Evolutionary conservation across 1,284 basidiomycete genomes (phyloP).

Genomic region (Agroathelia rolfsii): DNA sequence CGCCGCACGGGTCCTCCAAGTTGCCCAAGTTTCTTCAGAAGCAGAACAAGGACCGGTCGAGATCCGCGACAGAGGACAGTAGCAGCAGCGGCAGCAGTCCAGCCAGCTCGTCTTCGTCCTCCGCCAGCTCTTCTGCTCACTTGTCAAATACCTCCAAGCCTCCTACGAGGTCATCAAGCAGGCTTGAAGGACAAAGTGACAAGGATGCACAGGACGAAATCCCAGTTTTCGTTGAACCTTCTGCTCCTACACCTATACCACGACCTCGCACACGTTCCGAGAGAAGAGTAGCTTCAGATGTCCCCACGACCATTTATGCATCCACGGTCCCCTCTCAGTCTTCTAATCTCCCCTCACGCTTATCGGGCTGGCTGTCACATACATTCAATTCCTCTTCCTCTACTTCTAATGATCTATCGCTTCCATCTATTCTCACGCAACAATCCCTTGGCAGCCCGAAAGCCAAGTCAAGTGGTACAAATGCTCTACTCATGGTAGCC

Average conservation of each 20-base stretch:
- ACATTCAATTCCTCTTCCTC: constrained; percentile 56
- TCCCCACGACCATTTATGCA: no score
- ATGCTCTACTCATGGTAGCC: constrained; percentile 49
- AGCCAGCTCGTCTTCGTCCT: constrained; percentile 30
- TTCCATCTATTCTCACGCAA: constrained; percentile 45
- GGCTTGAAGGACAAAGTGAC: constrained; percentile 11
- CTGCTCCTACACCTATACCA: constrained; percentile 26
- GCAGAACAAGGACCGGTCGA: constrained; percentile 47
- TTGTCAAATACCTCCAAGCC: constrained; percentile 18
- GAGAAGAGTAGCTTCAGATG: no score
- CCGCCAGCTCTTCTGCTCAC: constrained; percentile 24
- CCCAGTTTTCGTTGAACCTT: constrained; percentile 43
- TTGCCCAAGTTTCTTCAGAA: constrained; percentile 61
- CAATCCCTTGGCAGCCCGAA: constrained; percentile 31
- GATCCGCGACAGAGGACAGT: constrained; percentile 39
- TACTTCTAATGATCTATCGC: no score
- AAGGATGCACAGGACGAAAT: constrained; percentile 27
- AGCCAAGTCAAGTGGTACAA: no score
- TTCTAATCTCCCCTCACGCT: constrained; percentile 42
- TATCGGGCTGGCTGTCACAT: constrained; percentile 72
- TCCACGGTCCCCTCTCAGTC: constrained; percentile 10
- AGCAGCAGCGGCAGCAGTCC: constrained; percentile 29
- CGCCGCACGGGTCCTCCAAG: no score
- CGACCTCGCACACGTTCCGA: constrained; percentile 36
- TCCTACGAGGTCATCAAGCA: constrained; percentile 9